Conservation (phyloP, 2,329 filamentous ascomycete species). For the Tolypocladium guangdongense region DNA sequence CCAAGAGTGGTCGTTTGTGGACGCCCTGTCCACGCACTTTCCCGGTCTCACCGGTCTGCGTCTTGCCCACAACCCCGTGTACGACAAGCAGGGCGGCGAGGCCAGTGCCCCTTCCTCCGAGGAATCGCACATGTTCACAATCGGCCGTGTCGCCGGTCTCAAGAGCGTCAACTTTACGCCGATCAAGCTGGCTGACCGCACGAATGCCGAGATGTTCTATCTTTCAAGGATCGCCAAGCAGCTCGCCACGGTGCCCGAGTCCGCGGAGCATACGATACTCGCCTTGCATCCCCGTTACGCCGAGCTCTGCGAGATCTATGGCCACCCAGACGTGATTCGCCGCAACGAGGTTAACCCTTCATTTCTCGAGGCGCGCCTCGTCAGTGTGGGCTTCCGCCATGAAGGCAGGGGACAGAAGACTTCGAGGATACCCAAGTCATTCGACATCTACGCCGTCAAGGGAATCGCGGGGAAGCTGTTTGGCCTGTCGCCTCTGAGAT, state of each 20-base stretch:
- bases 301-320: constrained; percentile 66
- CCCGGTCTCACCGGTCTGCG: constrained; percentile 67
- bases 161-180: constrained; percentile 61
- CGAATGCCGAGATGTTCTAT: constrained; percentile 90
- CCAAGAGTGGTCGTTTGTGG: constrained; percentile 61
- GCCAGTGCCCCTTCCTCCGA: constrained; percentile 47
- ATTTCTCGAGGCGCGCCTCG: constrained; percentile 70
- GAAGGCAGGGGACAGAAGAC: constrained; percentile 16
- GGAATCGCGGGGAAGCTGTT: constrained; percentile 68
- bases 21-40: constrained; percentile 54
- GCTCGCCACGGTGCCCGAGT: constrained; percentile 48
- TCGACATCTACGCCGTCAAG: constrained; percentile 73
- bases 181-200: constrained; percentile 62
- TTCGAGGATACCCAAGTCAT: constrained; percentile 57
- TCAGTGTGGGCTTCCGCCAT: constrained; percentile 48
- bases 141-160: constrained; percentile 62
- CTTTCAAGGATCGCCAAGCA: constrained; percentile 73
- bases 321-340: constrained; percentile 55
- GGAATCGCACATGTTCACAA: constrained; percentile 79
- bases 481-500: constrained; percentile 46
- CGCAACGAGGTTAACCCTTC: constrained; percentile 54
- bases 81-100: constrained; percentile 40
- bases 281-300: constrained; percentile 58
- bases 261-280: constrained; percentile 43
- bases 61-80: constrained; percentile 79